phyloP scores from a whole-genome alignment of 306 rosid species.

The Carpinus viminea region DNA sequence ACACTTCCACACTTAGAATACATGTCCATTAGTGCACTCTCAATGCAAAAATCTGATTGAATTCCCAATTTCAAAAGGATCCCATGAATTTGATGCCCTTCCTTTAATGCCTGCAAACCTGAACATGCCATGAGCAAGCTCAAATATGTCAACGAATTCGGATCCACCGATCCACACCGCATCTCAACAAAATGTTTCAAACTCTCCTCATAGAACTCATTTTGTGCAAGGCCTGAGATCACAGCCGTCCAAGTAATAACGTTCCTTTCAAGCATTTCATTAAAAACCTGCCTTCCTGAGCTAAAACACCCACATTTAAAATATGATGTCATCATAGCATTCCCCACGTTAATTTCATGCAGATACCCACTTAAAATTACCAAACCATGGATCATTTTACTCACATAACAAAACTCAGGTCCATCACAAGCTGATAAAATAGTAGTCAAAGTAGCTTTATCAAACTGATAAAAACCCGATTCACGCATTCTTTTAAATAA shows the following conservation, averaged over 20 bases:
- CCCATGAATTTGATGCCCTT: conserved; percentile 79
- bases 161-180: conserved; percentile 57
- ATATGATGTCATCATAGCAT: conserved; percentile 79
- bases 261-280: conserved; percentile 78
- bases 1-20: conserved; percentile 77
- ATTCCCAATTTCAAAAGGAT: conserved; percentile 71
- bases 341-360: conserved; percentile 62
- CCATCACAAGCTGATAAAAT: conserved; percentile 72
- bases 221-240: conserved; percentile 77
- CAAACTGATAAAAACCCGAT: conserved; percentile 42
- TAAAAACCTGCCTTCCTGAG: conserved; percentile 62
- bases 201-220: conserved; percentile 50
- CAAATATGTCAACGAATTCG: conserved; percentile 80
- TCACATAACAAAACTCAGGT: conserved; percentile 33
- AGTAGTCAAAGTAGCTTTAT: conserved; percentile 74
- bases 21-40: conserved; percentile 90
- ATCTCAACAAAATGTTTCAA: conserved; percentile 52
- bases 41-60: conserved; percentile 71
- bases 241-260: conserved; percentile 89
- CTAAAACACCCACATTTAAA: conserved; percentile 58
- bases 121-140: conserved; percentile 80
- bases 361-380: conserved; percentile 66
- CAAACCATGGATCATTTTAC: conserved; percentile 66
- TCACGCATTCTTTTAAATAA: conserved; percentile 53
- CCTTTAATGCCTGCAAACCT: conserved; percentile 66